Evolutionary conservation across 2,329 filamentous ascomycete species (phyloP).

Genomic region (Colletotrichum lini): DNA sequence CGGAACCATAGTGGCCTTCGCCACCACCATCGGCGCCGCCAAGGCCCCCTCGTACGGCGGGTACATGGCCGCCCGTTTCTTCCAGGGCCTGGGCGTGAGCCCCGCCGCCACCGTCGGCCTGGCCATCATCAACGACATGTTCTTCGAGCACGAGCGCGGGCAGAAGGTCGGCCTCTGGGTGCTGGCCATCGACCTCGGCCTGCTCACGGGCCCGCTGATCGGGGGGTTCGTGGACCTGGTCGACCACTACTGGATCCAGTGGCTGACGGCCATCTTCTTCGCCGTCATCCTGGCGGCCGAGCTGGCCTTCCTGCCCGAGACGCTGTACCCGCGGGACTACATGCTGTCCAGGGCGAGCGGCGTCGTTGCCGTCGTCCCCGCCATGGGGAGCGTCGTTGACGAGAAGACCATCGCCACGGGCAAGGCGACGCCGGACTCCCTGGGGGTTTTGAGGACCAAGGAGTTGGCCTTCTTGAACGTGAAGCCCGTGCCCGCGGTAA

Average conservation of each 20-base stretch:
- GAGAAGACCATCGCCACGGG: slow-evolving; percentile 39
- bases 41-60: slow-evolving; percentile 56
- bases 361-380: neutral
- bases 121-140: slow-evolving; percentile 68
- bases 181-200: slow-evolving; percentile 67
- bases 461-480: slow-evolving; percentile 61
- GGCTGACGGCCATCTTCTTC: slow-evolving; percentile 68
- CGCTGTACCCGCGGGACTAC: slow-evolving; percentile 66
- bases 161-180: slow-evolving; percentile 71
- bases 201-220: slow-evolving; percentile 60
- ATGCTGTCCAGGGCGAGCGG: slow-evolving; percentile 56
- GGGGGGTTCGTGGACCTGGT: slow-evolving; percentile 66
- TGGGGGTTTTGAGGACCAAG: slow-evolving; percentile 55
- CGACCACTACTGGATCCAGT: slow-evolving; percentile 66
- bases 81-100: slow-evolving; percentile 69
- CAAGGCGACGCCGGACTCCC: slow-evolving; percentile 33
- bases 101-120: slow-evolving; percentile 69
- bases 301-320: slow-evolving; percentile 67
- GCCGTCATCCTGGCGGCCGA: slow-evolving; percentile 62
- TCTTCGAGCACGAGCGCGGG: slow-evolving; percentile 70
- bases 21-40: slow-evolving; percentile 52
- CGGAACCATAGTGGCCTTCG: slow-evolving; percentile 52
- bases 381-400: slow-evolving; percentile 21
- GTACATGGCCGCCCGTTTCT: slow-evolving; percentile 72
- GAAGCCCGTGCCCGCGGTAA: slow-evolving; percentile 62